Percentiles rank a stretch among this genome's conserved stretches.
Evolutionary conservation across 257 asterid genomes (phyloP).

Genomic region (Echium plantagineum): DNA sequence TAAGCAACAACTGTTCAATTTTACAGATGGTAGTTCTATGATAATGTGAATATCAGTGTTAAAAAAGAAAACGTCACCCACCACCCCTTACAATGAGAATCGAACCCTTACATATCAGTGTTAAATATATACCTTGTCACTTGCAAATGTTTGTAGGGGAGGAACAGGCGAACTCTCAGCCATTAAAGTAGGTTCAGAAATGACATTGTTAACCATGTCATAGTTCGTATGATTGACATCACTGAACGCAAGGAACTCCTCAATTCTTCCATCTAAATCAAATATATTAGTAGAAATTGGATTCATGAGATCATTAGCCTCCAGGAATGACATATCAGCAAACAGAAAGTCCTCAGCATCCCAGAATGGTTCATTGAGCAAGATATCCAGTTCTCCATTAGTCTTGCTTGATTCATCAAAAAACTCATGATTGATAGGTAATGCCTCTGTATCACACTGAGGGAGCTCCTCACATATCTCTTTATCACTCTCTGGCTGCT

Average conservation of each 20-base stretch:
- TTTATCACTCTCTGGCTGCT: constrained; percentile 29
- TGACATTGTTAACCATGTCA: constrained; percentile 1
- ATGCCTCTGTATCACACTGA: constrained; percentile 23
- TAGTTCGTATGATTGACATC: constrained; percentile 27
- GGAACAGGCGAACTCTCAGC: constrained; percentile 19
- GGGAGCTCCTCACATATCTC: constrained; percentile 23
- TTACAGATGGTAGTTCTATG: not conserved
- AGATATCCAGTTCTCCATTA: constrained; percentile 38
- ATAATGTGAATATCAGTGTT: not conserved
- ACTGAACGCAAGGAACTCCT: constrained; percentile 50
- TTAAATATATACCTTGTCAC: constrained; percentile 27
- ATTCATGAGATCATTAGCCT: constrained; percentile 55
- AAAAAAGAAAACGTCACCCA: no score
- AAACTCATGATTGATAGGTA: constrained; percentile 53
- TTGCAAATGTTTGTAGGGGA: constrained; percentile 18
- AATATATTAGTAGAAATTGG: constrained; percentile 34
- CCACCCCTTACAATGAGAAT: no score
- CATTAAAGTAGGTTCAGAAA: constrained; percentile 33
- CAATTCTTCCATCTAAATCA: constrained; percentile 38
- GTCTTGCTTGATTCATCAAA: constrained; percentile 2
- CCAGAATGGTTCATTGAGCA: constrained; percentile 51
- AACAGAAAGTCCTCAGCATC: constrained; percentile 33
- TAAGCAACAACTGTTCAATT: not conserved
- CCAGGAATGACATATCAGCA: constrained; percentile 50
- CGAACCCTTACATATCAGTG: no score